Evolutionary conservation across 164 flowering plant species (phyloP).

Genomic region (Saururus chinensis): DNA sequence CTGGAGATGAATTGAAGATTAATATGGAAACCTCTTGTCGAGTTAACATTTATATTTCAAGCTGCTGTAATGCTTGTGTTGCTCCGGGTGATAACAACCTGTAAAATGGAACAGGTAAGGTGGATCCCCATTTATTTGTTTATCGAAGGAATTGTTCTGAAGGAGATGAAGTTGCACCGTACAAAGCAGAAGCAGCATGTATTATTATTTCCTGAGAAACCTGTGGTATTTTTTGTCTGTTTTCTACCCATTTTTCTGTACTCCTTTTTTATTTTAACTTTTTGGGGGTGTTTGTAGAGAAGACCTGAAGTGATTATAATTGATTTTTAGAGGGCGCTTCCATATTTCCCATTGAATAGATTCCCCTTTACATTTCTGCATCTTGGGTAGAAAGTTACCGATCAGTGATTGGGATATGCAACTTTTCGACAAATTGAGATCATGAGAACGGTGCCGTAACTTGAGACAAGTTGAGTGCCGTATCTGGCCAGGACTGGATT

Average conservation of each 20-base stretch:
- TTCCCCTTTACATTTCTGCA: too few relatives aligned
- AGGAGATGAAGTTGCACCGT: conserved; percentile 14
- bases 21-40: conserved; percentile 7
- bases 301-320: conserved; percentile 3
- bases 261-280: not conserved
- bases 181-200: conserved; percentile 12
- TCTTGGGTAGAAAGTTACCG: too few relatives aligned
- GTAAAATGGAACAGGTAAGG: conserved; percentile 17
- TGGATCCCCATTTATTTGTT: conserved; percentile 14
- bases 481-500: too few relatives aligned
- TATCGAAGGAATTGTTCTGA: conserved; percentile 13
- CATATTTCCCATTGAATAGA: too few relatives aligned
- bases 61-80: conserved; percentile 6
- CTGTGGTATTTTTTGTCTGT: conserved; percentile 9
- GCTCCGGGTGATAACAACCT: conserved; percentile 16
- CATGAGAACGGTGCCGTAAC: too few relatives aligned
- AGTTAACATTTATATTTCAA: conserved; percentile 15
- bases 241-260: not conserved
- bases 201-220: conserved; percentile 19
- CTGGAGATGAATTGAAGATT: conserved; percentile 6
- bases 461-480: too few relatives aligned
- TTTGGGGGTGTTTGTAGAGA: conserved; percentile 9
- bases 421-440: too few relatives aligned
- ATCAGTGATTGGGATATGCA: too few relatives aligned
- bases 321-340: conserved; percentile 5